These are phyloP conservation scores for Paraphoma chrysanthemicola DNA, from an alignment of 2,329 filamentous ascomycete species.

Conservation along the genomic window DNA sequence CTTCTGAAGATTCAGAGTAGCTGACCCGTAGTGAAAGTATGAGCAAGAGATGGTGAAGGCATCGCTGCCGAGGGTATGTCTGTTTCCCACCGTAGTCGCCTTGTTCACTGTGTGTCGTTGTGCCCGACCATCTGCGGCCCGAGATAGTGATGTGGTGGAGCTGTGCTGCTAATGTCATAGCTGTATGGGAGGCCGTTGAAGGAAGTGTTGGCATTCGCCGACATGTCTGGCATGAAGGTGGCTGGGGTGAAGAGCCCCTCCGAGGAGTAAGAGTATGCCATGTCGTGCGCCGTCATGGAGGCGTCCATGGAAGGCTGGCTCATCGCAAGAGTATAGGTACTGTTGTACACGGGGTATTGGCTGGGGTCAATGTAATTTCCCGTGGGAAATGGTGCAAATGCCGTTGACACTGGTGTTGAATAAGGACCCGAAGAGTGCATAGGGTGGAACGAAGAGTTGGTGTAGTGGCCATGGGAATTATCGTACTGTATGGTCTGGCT, in stretches of 20 bases:
- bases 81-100: too few relatives aligned
- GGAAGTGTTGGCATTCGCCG: constrained; percentile 2
- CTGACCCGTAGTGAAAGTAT: background rate
- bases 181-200: constrained; percentile 18
- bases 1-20: background rate
- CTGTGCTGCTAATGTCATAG: constrained; percentile 4
- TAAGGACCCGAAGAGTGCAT: background rate
- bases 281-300: background rate
- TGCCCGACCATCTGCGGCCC: background rate
- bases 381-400: background rate
- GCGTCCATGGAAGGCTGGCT: constrained; percentile 5
- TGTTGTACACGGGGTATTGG: constrained; percentile 10
- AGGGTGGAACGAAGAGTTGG: constrained; percentile 2
- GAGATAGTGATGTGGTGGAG: background rate
- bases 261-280: constrained; percentile 2
- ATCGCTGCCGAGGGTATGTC: background rate
- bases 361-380: constrained; percentile 4
- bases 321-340: constrained; percentile 7
- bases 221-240: constrained; percentile 5
- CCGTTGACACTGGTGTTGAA: too few relatives aligned
- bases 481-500: constrained; percentile 12
- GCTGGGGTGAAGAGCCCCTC: constrained; percentile 3
- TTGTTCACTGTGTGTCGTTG: background rate
- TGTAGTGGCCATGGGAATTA: constrained; percentile 4
- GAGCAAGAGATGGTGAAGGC: background rate